Evolutionary conservation across 2,329 filamentous ascomycete genomes (phyloP).

Genomic region (Penicillium sp.): DNA sequence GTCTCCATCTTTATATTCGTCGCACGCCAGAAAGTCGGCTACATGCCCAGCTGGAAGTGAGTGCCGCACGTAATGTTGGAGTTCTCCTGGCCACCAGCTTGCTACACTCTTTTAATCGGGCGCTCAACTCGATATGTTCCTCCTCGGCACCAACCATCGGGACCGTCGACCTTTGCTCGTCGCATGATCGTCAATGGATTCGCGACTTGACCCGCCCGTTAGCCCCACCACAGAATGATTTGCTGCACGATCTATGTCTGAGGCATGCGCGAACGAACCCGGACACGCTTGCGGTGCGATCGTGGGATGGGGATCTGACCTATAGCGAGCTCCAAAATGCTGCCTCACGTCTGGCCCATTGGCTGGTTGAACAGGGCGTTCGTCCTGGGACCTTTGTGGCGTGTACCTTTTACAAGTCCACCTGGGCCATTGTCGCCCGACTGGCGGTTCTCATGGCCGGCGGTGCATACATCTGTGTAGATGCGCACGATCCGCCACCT

Average conservation of each 20-base stretch:
- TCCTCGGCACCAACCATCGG: conserved; percentile 4
- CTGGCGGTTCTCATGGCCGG: conserved; percentile 19
- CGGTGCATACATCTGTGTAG: conserved; percentile 64
- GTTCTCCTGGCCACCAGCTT: conserved; percentile 10
- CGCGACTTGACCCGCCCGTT: conserved; percentile 9
- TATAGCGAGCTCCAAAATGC: conserved; percentile 13
- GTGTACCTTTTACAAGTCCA: conserved; percentile 18
- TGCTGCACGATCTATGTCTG: conserved; percentile 17
- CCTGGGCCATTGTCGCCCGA: conserved; percentile 19
- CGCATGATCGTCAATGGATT: conserved; percentile 9
- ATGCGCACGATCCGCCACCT: conserved; percentile 66
- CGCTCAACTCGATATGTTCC: conserved; percentile 6
- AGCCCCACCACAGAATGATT: conserved; percentile 5
- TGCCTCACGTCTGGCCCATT: conserved; percentile 11
- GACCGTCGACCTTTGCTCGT: conserved; percentile 11
- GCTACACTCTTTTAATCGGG: conserved; percentile 11
- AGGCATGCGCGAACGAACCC: conserved; percentile 10
- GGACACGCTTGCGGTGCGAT: conserved; percentile 14
- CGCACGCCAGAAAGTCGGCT: conserved; percentile 7
- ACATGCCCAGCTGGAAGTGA: conserved; percentile 6
- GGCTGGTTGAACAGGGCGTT: conserved; percentile 14
- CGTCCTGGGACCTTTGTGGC: conserved; percentile 13
- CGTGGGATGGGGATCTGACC: conserved; percentile 18
- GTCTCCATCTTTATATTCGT: conserved; percentile 6
- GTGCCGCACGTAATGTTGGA: not conserved